These are phyloP conservation scores for Scalesia atractyloides DNA, from an alignment of 129 eudicot genomes.

Conservation along the genomic window DNA sequence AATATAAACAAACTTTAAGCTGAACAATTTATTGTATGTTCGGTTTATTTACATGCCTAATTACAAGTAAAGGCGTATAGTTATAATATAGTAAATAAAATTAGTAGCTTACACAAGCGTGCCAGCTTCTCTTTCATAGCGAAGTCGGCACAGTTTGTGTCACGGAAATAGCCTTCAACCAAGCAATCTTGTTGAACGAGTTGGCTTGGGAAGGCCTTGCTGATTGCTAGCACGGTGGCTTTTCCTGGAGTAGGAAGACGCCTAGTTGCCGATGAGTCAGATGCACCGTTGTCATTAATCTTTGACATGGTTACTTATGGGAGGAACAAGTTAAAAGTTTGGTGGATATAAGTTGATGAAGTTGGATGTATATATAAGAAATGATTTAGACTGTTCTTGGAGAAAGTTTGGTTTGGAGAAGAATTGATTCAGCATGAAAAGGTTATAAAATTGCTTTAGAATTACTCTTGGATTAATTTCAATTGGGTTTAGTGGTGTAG, in stretches of 20 bases:
- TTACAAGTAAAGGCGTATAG: too few relatives aligned
- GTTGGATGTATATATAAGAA: slow-evolving; percentile 49
- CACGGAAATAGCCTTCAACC: slow-evolving; percentile 90
- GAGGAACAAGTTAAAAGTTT: slow-evolving; percentile 12
- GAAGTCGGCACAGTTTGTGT: slow-evolving; percentile 74
- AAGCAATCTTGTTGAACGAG: slow-evolving; percentile 82
- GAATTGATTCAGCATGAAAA: slow-evolving; percentile 60
- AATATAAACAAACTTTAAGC: too few relatives aligned
- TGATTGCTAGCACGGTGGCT: slow-evolving; percentile 71
- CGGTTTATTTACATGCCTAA: too few relatives aligned
- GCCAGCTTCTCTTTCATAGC: slow-evolving; percentile 85
- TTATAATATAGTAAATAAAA: neutral
- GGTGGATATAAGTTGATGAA: slow-evolving; percentile 18
- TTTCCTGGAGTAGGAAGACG: slow-evolving; percentile 73
- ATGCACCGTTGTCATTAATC: slow-evolving; percentile 7
- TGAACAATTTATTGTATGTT: too few relatives aligned
- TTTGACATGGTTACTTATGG: slow-evolving; percentile 45
- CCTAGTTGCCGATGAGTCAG: slow-evolving; percentile 23
- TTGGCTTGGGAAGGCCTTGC: slow-evolving; percentile 90
- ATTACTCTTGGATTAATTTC: slow-evolving; percentile 30
- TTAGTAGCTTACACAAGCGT: slow-evolving; percentile 70
- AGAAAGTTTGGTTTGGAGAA: slow-evolving; percentile 68
- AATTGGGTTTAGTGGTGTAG: slow-evolving; percentile 35
- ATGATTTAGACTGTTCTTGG: slow-evolving; percentile 48
- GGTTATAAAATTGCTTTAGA: slow-evolving; percentile 28